Base-by-base conservation (phyloP, 2,329 filamentous ascomycete genomes). In the Epichloe bromicola region DNA sequence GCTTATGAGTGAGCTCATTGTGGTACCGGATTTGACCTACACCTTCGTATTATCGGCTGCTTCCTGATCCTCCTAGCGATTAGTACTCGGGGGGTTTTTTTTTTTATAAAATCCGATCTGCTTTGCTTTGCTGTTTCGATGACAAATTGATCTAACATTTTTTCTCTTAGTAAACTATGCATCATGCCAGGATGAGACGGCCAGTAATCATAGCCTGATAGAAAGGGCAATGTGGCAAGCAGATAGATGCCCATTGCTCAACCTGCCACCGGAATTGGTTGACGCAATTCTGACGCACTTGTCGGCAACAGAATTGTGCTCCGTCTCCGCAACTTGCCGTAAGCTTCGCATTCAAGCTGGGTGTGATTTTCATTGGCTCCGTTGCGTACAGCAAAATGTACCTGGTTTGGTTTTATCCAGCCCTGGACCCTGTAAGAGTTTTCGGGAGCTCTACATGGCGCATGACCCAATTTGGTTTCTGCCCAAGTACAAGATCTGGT, bases 381-480 rank as follows among this genome's bases (percentile, higher is more conserved):
- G 71, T 1, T 73, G 85, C 17, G 78, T 95, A 12, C 82, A 88
- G 60, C 66, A 74, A 5, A 81, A 87, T 55, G 70, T 93, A 0
- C 83, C 84, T 0, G 68, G 76, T 36, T 61, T 71, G 50, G 55
- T 58, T 12, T 67, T 89, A 30, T 65, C 67, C 1, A 72, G 74
- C 1, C 72, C 82, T 0, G 74, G 73, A 6, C 82, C 83, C 6
- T 82, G 76, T 59, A 58, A 68, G 2, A 82, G 74, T 23, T 95
- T 83, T 66, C 79, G 79, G 52, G 75, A 85, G 26, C 76, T 95
- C 2, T 95, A 86, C 63, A 70, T 76, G 41, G 75, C 82, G 19
- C 86, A 93, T 63, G 78, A 93, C 56, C 83, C 85, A 0, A 80
- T 83, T 59, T 96, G 90, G 90, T 95, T 95, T 60, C 72, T 96